Conservation (phyloP, 2,329 filamentous ascomycete species). For the Bipolaris oryzae region DNA sequence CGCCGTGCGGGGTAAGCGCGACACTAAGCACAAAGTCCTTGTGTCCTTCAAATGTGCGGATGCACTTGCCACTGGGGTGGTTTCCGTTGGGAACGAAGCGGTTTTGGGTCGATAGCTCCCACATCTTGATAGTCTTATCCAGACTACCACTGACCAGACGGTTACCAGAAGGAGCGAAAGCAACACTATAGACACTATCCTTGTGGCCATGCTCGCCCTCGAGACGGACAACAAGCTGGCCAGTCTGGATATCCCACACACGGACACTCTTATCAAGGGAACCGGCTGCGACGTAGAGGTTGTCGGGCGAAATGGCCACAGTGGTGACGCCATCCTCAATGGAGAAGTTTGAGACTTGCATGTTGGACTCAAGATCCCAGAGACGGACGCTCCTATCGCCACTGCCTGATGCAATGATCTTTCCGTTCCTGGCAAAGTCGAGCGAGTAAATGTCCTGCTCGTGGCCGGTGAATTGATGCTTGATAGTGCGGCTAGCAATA, state of each 20-base stretch:
- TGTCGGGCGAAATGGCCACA: constrained; percentile 95
- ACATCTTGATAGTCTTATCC: constrained; percentile 99
- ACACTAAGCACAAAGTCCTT: constrained; percentile 98
- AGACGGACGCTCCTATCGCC: constrained; percentile 93
- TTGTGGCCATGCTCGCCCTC: constrained; percentile 95
- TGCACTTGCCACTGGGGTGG: constrained; percentile 87
- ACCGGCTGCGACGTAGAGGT: constrained; percentile 90
- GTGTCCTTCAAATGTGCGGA: constrained; percentile 97
- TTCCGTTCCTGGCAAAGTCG: constrained; percentile 91
- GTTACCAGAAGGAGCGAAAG: constrained; percentile 91
- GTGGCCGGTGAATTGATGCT: constrained; percentile 92
- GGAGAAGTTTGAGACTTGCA: constrained; percentile 80
- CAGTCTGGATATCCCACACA: constrained; percentile 90
- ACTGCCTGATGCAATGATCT: constrained; percentile 92
- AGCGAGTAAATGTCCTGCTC: constrained; percentile 98
- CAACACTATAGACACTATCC: constrained; percentile 95
- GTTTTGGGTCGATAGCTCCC: constrained; percentile 81
- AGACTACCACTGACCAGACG: constrained; percentile 93
- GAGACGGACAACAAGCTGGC: constrained; percentile 85
- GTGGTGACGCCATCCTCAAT: constrained; percentile 98
- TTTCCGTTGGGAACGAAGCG: constrained; percentile 68
- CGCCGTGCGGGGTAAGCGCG: constrained; percentile 88
- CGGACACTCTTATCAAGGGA: constrained; percentile 97
- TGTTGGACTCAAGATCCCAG: constrained; percentile 90
- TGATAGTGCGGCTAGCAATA: constrained; percentile 80